Percentiles rank a stretch among this genome's conserved stretches.
Conservation (phyloP, 1,284 basidiomycete genomes). For the Amylostereum areolatum region DNA sequence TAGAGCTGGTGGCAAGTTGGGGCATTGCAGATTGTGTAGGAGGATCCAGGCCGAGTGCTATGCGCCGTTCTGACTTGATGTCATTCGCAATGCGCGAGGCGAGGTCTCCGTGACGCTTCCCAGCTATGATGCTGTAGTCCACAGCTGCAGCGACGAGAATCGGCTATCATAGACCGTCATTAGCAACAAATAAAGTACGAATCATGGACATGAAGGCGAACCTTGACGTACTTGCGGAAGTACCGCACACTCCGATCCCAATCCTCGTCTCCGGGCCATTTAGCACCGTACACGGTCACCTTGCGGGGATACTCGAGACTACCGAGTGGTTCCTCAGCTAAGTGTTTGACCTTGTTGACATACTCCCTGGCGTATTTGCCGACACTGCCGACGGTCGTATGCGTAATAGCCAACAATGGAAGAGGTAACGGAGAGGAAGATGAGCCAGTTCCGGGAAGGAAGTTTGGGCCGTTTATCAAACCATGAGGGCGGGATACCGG, state of each 20-base stretch:
- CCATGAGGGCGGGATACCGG: constrained; percentile 62
- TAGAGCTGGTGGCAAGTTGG: constrained; percentile 47
- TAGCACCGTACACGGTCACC: constrained; percentile 82
- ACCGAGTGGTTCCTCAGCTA: constrained; percentile 64
- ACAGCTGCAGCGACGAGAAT: constrained; percentile 91
- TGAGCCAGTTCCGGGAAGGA: constrained; percentile 90
- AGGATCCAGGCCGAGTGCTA: constrained; percentile 57
- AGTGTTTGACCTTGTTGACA: constrained; percentile 71
- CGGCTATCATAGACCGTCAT: constrained; percentile 49
- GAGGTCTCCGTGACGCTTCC: constrained; percentile 83
- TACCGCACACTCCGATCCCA: constrained; percentile 78
- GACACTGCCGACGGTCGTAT: constrained; percentile 82
- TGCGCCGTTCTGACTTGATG: constrained; percentile 60
- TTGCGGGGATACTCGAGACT: constrained; percentile 72
- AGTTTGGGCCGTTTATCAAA: constrained; percentile 71
- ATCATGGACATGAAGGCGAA: constrained; percentile 31
- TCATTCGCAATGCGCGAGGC: constrained; percentile 70
- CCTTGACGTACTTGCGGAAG: constrained; percentile 97
- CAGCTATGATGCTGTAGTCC: constrained; percentile 83
- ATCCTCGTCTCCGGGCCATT: constrained; percentile 95
- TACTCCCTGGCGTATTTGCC: constrained; percentile 74
- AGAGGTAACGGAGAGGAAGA: constrained; percentile 78
- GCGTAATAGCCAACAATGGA: constrained; percentile 70
- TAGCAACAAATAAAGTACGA: constrained; percentile 4
- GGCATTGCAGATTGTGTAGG: constrained; percentile 36